phyloP scores from a whole-genome alignment of 2,329 filamentous ascomycete genomes.

The Neofusicoccum sp. region DNA sequence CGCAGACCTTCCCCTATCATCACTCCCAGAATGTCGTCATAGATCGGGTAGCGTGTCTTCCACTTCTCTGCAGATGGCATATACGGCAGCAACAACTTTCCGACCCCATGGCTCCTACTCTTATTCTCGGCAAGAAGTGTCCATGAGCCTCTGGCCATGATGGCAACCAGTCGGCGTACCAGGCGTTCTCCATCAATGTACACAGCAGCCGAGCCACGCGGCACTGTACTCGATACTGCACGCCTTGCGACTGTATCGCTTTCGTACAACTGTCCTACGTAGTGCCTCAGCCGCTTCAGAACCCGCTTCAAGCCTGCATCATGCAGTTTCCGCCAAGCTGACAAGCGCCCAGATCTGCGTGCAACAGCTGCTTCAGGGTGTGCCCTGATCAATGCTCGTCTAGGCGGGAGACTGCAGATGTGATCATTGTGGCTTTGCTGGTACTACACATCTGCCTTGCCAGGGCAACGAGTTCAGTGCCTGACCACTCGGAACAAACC shows the following conservation, averaged over 20 bases:
- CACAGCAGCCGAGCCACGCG: not conserved
- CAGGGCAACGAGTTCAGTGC: not conserved
- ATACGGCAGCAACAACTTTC: too few species aligned
- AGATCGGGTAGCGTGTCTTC: not conserved
- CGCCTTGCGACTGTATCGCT: not conserved
- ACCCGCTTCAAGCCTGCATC: not conserved
- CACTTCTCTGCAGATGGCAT: too few species aligned
- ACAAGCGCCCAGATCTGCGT: not conserved
- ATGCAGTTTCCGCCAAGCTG: slow-evolving; percentile 5
- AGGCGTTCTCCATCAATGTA: not conserved
- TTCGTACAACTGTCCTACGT: not conserved
- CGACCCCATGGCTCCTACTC: too few species aligned
- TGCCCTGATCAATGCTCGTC: not conserved
- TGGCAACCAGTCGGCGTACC: not conserved
- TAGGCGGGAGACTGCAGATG: not conserved
- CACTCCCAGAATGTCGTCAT: not conserved
- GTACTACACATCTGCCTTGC: not conserved
- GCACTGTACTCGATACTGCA: not conserved
- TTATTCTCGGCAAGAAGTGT: too few species aligned
- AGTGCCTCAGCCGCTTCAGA: not conserved
- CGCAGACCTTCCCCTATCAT: not conserved
- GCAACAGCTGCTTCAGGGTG: not conserved
- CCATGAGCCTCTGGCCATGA: not conserved
- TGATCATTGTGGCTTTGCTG: not conserved
- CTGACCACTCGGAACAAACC: not conserved